Percentiles rank a stretch among this genome's conserved stretches.
Evolutionary conservation across 768 basidiomycete species (phyloP).

Genomic region (Phylloporus arenicola): DNA sequence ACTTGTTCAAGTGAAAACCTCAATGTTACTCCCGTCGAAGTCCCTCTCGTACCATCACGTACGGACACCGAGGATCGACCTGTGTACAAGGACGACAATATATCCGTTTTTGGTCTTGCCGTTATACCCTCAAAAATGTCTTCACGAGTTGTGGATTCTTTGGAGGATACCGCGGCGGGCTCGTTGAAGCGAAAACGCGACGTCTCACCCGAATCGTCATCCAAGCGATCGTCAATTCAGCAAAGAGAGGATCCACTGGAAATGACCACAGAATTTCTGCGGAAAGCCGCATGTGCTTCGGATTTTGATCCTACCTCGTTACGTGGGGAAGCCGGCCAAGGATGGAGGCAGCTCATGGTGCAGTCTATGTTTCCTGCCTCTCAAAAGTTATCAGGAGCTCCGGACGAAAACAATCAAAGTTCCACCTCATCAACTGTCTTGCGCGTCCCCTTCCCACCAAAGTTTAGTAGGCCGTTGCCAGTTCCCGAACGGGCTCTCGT

Average conservation of each 20-base stretch:
- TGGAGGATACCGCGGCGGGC: not conserved
- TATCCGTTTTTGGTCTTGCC: constrained; percentile 62
- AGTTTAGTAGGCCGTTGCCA: constrained; percentile 17
- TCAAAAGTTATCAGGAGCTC: constrained; percentile 2
- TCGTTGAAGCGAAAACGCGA: constrained; percentile 42
- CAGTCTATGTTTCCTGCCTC: constrained; percentile 59
- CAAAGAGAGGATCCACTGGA: not conserved
- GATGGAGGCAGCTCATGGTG: constrained; percentile 50
- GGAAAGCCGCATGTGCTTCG: constrained; percentile 18
- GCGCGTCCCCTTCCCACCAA: constrained; percentile 14
- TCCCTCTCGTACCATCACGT: constrained; percentile 26
- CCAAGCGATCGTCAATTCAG: constrained; percentile 28
- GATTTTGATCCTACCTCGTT: constrained; percentile 32
- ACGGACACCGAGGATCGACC: constrained; percentile 31
- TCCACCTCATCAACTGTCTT: not conserved
- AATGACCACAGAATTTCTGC: constrained; percentile 6
- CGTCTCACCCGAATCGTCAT: constrained; percentile 32
- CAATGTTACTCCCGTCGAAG: constrained; percentile 42
- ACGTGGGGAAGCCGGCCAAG: constrained; percentile 42
- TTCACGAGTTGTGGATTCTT: not conserved
- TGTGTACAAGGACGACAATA: constrained; percentile 55
- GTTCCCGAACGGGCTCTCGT: constrained; percentile 16
- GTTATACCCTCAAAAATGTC: constrained; percentile 28
- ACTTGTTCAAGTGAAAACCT: constrained; percentile 43
- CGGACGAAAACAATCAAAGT: not conserved